These are phyloP conservation scores for Haplosporangium gracile DNA, from an alignment of 192 early-diverging fungal genomes.

Conservation along the genomic window DNA sequence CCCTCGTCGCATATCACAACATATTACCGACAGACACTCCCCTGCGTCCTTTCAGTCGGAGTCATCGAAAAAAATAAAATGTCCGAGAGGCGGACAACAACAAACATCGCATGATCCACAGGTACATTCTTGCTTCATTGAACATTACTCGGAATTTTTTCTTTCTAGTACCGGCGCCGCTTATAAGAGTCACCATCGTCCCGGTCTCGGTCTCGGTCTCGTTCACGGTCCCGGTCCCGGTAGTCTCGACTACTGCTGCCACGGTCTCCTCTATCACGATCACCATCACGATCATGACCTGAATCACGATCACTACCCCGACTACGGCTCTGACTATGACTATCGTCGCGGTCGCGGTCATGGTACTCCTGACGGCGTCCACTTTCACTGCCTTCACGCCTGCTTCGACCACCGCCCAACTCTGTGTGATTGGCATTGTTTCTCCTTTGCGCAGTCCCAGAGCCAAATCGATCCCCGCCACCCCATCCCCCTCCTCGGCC, in stretches of 20 bases:
- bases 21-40: too few relatives aligned
- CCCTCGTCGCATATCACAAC: neutral
- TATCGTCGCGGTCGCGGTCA: slow-evolving; percentile 9
- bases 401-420: slow-evolving; percentile 8
- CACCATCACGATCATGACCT: slow-evolving; percentile 16
- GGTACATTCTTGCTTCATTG: too few relatives aligned
- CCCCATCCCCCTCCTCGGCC: slow-evolving; percentile 14
- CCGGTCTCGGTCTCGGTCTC: slow-evolving; percentile 11
- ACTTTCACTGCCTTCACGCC: slow-evolving; percentile 4
- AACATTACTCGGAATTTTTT: neutral
- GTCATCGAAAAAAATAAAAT: too few relatives aligned
- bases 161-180: slow-evolving; percentile 38
- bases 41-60: too few relatives aligned
- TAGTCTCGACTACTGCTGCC: slow-evolving; percentile 6
- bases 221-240: neutral
- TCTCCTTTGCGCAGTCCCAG: neutral
- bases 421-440: slow-evolving; percentile 25
- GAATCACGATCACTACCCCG: neutral
- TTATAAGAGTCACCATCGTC: slow-evolving; percentile 22
- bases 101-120: too few relatives aligned
- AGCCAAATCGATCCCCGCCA: neutral
- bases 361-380: slow-evolving; percentile 10
- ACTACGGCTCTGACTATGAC: neutral
- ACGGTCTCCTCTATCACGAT: slow-evolving; percentile 21
- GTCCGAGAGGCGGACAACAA: too few relatives aligned